These are phyloP conservation scores for Meira nashicola DNA, from an alignment of 1,284 basidiomycete species.

Conservation along the genomic window DNA sequence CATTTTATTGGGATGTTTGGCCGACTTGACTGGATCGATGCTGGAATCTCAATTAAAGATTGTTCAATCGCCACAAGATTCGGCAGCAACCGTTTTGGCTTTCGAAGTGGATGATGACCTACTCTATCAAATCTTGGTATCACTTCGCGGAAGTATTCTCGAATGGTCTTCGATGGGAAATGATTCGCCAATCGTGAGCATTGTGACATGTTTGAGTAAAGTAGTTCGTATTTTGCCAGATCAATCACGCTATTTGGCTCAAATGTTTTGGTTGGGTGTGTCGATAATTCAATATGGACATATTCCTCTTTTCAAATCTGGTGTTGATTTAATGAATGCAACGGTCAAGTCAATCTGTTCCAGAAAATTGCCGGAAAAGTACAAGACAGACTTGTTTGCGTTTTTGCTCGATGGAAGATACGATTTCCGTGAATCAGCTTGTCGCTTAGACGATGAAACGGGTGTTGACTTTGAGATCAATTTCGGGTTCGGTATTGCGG, in stretches of 20 bases:
- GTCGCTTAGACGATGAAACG: conserved; percentile 42
- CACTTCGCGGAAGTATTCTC: conserved; percentile 55
- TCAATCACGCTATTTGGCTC: conserved; percentile 40
- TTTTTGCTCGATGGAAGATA: conserved; percentile 39
- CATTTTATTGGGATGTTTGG: conserved; percentile 72
- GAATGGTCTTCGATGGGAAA: conserved; percentile 43
- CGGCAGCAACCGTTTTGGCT: not conserved
- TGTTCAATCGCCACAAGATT: not conserved
- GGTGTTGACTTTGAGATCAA: conserved; percentile 50
- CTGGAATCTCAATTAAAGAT: not conserved
- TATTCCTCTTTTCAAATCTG: conserved; percentile 43
- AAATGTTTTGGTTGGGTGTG: conserved; percentile 48
- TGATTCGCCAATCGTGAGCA: conserved; percentile 47
- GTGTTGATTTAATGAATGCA: conserved; percentile 37
- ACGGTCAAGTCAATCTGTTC: conserved; percentile 35
- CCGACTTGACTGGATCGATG: conserved; percentile 55
- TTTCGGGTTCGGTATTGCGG: conserved; percentile 44
- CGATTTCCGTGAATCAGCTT: conserved; percentile 42
- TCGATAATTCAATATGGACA: conserved; percentile 45
- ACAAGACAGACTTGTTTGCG: conserved; percentile 28
- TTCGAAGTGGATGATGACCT: conserved; percentile 70
- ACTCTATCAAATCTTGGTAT: conserved; percentile 80
- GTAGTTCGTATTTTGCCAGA: conserved; percentile 44
- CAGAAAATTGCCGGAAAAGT: conserved; percentile 27
- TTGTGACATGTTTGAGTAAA: conserved; percentile 46